These are phyloP conservation scores for Naganishia cerealis DNA, from an alignment of 1,284 basidiomycete genomes.

Conservation along the genomic window DNA sequence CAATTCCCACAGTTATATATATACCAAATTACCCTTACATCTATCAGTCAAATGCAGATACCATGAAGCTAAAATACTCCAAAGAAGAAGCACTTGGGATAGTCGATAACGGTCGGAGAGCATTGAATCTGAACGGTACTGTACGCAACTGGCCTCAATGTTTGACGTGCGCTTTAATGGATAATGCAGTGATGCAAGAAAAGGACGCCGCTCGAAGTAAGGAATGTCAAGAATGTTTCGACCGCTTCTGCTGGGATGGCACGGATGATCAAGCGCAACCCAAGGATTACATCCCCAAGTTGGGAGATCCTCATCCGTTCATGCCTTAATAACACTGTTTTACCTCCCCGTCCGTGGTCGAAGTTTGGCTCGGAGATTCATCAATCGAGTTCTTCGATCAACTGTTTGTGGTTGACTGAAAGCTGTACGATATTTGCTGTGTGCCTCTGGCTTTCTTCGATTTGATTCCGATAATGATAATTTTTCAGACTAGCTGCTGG, in stretches of 20 bases:
- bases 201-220: conserved; percentile 39
- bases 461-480: too few species aligned
- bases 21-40: conserved; percentile 57
- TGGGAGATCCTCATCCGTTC: neutral
- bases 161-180: conserved; percentile 55
- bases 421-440: too few species aligned
- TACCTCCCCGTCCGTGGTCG: too few species aligned
- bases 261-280: conserved; percentile 32
- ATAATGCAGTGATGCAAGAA: conserved; percentile 48
- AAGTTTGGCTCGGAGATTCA: too few species aligned
- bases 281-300: neutral
- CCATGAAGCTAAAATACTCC: conserved; percentile 53
- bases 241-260: conserved; percentile 53
- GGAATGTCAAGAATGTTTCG: conserved; percentile 50
- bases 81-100: conserved; percentile 43
- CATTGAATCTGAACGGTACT: conserved; percentile 48
- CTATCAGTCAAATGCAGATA: conserved; percentile 49
- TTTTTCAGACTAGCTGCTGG: too few species aligned
- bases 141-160: conserved; percentile 51
- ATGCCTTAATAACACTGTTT: too few species aligned
- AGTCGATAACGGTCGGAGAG: conserved; percentile 44
- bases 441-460: too few species aligned
- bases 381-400: too few species aligned
- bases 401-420: too few species aligned
- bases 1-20: conserved; percentile 54